Percentiles rank a stretch among this genome's conserved stretches.
Evolutionary conservation across 2,329 filamentous ascomycete species (phyloP).

Genomic region (Fusarium ramigenum): DNA sequence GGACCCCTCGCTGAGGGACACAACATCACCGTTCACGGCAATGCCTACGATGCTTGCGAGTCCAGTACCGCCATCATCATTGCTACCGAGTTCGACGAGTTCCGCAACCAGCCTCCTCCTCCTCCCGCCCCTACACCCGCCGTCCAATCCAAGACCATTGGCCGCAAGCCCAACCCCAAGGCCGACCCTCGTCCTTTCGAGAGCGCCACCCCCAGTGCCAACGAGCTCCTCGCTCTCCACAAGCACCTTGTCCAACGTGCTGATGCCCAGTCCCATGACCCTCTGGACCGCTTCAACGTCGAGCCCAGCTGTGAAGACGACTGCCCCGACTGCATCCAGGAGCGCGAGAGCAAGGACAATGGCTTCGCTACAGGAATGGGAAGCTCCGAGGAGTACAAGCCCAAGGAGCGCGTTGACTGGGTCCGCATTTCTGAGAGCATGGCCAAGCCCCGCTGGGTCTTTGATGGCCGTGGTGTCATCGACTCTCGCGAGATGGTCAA

Average conservation of each 20-base stretch:
- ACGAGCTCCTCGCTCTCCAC: slow-evolving; percentile 59
- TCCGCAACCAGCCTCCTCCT: slow-evolving; percentile 54
- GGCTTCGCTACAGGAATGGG: slow-evolving; percentile 55
- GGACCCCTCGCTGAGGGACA: slow-evolving; percentile 52
- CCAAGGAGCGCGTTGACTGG: slow-evolving; percentile 63
- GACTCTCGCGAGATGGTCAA: slow-evolving; percentile 58
- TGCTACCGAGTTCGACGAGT: slow-evolving; percentile 67
- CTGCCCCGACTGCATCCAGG: slow-evolving; percentile 62
- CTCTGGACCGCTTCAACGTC: slow-evolving; percentile 55
- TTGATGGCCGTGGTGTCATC: slow-evolving; percentile 65
- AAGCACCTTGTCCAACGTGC: slow-evolving; percentile 54
- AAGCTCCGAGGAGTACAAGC: slow-evolving; percentile 55
- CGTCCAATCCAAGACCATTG: slow-evolving; percentile 45
- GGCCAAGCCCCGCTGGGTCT: slow-evolving; percentile 64
- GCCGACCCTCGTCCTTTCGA: slow-evolving; percentile 59
- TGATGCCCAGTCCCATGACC: slow-evolving; percentile 49
- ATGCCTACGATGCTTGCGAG: slow-evolving; percentile 60
- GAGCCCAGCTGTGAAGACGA: slow-evolving; percentile 57
- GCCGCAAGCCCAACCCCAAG: slow-evolving; percentile 52
- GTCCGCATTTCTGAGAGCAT: slow-evolving; percentile 58
- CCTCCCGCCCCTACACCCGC: slow-evolving; percentile 41
- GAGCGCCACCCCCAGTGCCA: slow-evolving; percentile 50
- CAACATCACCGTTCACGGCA: slow-evolving; percentile 58
- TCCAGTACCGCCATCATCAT: slow-evolving; percentile 61
- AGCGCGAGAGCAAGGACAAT: slow-evolving; percentile 50